Evolutionary conservation across 768 basidiomycete genomes (phyloP).

Genomic region (Lactifluus echinatus): DNA sequence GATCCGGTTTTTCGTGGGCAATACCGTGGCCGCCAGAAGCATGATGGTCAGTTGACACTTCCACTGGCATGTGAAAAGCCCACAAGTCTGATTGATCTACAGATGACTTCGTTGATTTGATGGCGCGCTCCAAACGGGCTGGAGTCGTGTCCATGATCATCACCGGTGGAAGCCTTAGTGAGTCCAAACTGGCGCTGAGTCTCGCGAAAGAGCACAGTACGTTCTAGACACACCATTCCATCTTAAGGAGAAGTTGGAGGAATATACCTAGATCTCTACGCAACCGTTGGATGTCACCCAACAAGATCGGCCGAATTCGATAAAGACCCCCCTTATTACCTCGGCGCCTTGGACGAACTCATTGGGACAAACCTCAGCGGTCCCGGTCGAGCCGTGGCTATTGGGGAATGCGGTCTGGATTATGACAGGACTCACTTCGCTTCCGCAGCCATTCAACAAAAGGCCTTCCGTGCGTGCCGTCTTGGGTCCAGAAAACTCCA

Average conservation of each 20-base stretch:
- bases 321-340: constrained; percentile 48
- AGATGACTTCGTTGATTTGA: constrained; percentile 58
- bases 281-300: constrained; percentile 76
- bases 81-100: background rate
- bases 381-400: constrained; percentile 52
- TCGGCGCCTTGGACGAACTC: constrained; percentile 48
- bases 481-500: background rate
- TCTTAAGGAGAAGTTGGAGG: background rate
- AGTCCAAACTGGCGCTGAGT: constrained; percentile 49
- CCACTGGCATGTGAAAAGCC: background rate
- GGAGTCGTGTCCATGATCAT: constrained; percentile 68
- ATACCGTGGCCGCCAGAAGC: constrained; percentile 31
- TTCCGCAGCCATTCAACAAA: constrained; percentile 47
- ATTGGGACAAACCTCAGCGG: constrained; percentile 42
- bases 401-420: constrained; percentile 79
- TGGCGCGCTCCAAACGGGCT: constrained; percentile 46
- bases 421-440: constrained; percentile 71
- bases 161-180: constrained; percentile 62
- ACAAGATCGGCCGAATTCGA: constrained; percentile 67
- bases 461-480: constrained; percentile 47
- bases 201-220: constrained; percentile 53
- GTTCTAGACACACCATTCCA: background rate
- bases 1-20: constrained; percentile 33
- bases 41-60: constrained; percentile 23
- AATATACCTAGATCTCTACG: constrained; percentile 41